A percentile compares a stretch with the other conserved stretches of the same genome.
Conservation (phyloP, 1,139 yeast genomes). For the Candida sp. region DNA sequence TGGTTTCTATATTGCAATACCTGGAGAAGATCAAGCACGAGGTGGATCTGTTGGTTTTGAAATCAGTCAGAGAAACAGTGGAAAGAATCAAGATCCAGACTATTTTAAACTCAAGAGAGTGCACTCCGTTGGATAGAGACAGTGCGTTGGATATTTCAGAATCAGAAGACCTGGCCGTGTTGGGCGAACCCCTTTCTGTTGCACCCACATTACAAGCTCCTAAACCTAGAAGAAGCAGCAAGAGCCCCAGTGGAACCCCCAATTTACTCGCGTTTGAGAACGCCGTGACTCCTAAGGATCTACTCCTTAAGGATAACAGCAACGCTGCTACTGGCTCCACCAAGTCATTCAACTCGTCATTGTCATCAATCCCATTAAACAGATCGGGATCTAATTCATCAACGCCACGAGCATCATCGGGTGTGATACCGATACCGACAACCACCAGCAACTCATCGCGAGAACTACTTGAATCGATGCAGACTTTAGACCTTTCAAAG, state of each 20-base stretch:
- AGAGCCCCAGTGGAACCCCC: constrained; percentile 26
- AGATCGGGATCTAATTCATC: constrained; percentile 15
- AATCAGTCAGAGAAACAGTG: constrained; percentile 69
- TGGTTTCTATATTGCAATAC: constrained; percentile 78
- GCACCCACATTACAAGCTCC: constrained; percentile 26
- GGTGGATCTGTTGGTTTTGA: constrained; percentile 73
- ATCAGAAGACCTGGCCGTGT: constrained; percentile 4
- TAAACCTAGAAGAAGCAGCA: constrained; percentile 33
- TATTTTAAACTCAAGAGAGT: constrained; percentile 9
- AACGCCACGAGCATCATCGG: constrained; percentile 20
- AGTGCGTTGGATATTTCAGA: constrained; percentile 9
- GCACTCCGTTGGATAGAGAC: constrained; percentile 11
- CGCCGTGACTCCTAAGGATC: constrained; percentile 45
- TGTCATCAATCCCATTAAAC: constrained; percentile 12
- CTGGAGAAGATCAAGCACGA: constrained; percentile 83
- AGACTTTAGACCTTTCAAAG: constrained; percentile 30
- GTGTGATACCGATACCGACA: constrained; percentile 5
- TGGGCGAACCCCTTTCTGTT: constrained; percentile 3
- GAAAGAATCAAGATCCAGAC: constrained; percentile 51
- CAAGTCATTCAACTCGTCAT: constrained; percentile 17
- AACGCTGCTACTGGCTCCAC: not conserved
- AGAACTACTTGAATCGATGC: constrained; percentile 31
- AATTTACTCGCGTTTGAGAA: constrained; percentile 39
- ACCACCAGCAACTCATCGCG: constrained; percentile 18
- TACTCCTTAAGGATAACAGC: constrained; percentile 23